Base-by-base conservation (phyloP, 148 eudicot species). In the Arctostaphylos glauca region DNA sequence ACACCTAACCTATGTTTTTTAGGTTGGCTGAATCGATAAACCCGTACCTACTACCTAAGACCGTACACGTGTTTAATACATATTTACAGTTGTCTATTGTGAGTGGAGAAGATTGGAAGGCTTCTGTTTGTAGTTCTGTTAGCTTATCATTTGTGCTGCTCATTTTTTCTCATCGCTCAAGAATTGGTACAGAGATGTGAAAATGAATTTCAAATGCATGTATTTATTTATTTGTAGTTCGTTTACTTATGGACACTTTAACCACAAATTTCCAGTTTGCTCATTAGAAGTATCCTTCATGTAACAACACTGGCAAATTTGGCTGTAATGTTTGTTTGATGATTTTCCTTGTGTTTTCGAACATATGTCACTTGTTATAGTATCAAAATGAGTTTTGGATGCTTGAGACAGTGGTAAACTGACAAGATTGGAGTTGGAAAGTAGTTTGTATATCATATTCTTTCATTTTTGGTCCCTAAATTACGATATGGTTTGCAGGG, bases 401-500 rank as follows among this genome's bases (percentile, higher is more conserved):
- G 31, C 31, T 48, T 44, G 76, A 46, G 46, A 77, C 49, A 31
- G 31, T 60, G 38, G 38, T 31, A 31, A 31, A 31, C 38, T 31
- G 44, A 55, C 44, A 59, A 77, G 12, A 31, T 82, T 58, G 74
- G 15, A 76, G 19, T 50, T 41, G 53, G 14, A 23, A 74, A 38
- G 53, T 60, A 25, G 41, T 76, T 44, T 4, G 5, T 31, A 56
- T 79, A n/a, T 74, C 15, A 31, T 46, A 19, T 76, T 83, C 10
- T 25, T 79, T 21, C 5, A 6, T 73, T 21, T 67, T 74, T 72
- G 48, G 58, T 46, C 71, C 43, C 48, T 84, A 9, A 67, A 74
- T 70, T 71, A 31, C 66, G 58, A 71, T 67, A n/a, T 47, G 56
- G 73, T 85, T 55, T 90, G 89, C 92, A 96, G 99, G 99, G 48